phyloP scores from a whole-genome alignment of 176 grass and related monocot species.

The Rhynchospora pubera region DNA sequence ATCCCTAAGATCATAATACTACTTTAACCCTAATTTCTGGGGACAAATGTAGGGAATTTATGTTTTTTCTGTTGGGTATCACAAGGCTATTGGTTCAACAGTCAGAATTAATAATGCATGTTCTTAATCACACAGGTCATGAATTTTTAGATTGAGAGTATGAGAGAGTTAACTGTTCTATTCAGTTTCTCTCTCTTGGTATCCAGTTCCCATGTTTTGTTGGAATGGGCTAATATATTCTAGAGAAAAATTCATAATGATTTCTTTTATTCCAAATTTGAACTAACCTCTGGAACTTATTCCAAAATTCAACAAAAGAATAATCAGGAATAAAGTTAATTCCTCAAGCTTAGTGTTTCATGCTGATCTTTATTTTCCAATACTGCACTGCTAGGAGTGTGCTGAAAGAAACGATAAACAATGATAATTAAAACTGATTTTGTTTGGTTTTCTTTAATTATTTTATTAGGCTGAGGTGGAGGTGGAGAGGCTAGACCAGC shows the following conservation, averaged over 20 bases:
- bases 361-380: neutral
- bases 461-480: conserved; percentile 50
- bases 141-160: neutral
- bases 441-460: conserved; percentile 8
- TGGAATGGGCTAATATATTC: neutral
- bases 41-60: neutral
- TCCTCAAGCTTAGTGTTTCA: neutral
- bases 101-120: neutral
- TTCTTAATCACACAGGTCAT: neutral
- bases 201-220: neutral
- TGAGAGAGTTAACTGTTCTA: neutral
- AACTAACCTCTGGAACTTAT: neutral
- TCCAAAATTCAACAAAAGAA: neutral
- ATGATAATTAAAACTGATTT: neutral
- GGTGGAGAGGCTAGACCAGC: conserved; percentile 58
- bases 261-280: neutral
- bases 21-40: neutral
- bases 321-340: neutral
- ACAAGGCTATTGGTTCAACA: neutral
- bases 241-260: neutral
- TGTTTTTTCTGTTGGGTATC: neutral
- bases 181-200: neutral
- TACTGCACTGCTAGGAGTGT: neutral
- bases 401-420: neutral
- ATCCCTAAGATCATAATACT: neutral